Evolutionary conservation across 2,329 filamentous ascomycete genomes (phyloP), one percentile per base, ranked within the genome.

Genomic region (Scytalidium sp.): DNA sequence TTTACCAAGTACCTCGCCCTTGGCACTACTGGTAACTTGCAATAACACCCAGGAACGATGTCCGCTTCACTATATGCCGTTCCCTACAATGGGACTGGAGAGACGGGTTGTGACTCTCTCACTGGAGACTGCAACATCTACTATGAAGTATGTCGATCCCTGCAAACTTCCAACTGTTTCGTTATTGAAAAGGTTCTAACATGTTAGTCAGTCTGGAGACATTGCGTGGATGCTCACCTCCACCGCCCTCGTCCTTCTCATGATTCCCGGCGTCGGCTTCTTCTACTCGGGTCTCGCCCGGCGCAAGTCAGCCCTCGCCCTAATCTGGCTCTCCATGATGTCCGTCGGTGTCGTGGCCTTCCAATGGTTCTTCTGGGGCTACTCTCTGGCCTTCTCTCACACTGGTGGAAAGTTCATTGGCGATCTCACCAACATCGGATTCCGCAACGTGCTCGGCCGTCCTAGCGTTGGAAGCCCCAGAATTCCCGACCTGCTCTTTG

Each of bases 211-310:
- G 32, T 36, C 32, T n/a, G 32, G 32, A 36, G 88, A 95, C 71
- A 87, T 94, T 54, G 85, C 83, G 50, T 96, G 87, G 86, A 83
- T 94, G 70, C 81, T 95, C 57, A 85, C 81, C 17, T 79, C 87
- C 29, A 90, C 88, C 2, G 90, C 88, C 11, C 78, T 96, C 46
- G 90, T 95, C 45, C 74, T 94, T 59, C 81, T 96, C 59, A 95
- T 95, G 90, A 90, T 95, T 70, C 90, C 90, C 1, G 90, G 90
- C 53, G 88, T 95, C 59, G 90, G 58, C 15, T 94, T 95, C 78
- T 95, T 96, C 77, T 96, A 95, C 73, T 93, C 88, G 4, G 90
- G 90, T 49, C 83, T 95, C 21, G 89, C 90, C n/a, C 84, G 90
- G 52, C 80, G 90, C 63, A 95, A 95, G 70, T 94, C 89, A 1